Base-by-base conservation (phyloP, 495 filamentous ascomycete species). In the Glarea lozoyensis region DNA sequence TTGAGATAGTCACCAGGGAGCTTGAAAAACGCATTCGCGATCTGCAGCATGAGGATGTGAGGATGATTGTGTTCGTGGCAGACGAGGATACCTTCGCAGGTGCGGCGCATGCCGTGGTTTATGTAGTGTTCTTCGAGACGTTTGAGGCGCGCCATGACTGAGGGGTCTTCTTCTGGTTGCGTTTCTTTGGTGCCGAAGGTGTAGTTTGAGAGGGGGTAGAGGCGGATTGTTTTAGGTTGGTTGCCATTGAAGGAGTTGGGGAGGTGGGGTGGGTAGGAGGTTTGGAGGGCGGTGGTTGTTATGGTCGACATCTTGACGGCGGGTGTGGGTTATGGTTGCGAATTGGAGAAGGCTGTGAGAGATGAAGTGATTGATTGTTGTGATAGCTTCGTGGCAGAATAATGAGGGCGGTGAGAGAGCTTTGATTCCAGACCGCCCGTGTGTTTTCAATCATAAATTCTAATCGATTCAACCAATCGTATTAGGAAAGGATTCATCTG, bases 1-100 rank as follows among this genome's bases (percentile, higher is more conserved):
- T 80, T 73, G n/a, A 98, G 79, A 54, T 96, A 98, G 63, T 97
- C 93, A 45, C 93, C 93, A 1, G 92, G 92, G 65, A 97, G 75
- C 67, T 98, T 98, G 70, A 97, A 97, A 63, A 98, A 98, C 3
- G 92, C 90, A 65, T 98, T 98, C 17, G 92, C 92, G 48, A 98
- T 98, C 69, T 97, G 92, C 50, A 97, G 72, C 93, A 96, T 97
- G 56, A 96, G 64, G 40, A 97, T 92, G 58, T 97, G 92, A 1
- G 92, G 92, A 60, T 96, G 92, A 61, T 95, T 96, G 68, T 97
- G 90, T 62, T 98, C 92, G 59, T 98, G 92, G 64, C 92, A 98
- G 48, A 98, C 86, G 10, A 98, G 73, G 43, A 98, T 80, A 43
- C 92, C 92, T 66, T 98, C 92, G 60, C 90, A 95, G 4, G 92